Evolutionary conservation across 164 flowering plant genomes (phyloP).

Genomic region (Kalanchoe fedtschenkoi): DNA sequence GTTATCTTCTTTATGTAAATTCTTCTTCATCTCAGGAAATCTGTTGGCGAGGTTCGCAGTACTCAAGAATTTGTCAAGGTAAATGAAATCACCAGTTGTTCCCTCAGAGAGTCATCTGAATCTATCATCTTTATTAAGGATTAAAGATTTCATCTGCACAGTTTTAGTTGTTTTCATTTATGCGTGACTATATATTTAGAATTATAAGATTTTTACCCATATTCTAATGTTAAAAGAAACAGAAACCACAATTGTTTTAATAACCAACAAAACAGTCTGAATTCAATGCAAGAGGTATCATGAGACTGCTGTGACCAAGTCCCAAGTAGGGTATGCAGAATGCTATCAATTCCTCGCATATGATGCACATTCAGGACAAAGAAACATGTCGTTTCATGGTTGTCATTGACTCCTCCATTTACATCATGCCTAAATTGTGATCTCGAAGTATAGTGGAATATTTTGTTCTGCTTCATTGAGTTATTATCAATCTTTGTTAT

Average conservation of each 20-base stretch:
- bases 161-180: not conserved
- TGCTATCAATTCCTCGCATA: not conserved
- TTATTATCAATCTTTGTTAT: not conserved
- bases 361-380: no score
- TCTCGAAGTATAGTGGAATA: not conserved
- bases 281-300: not conserved
- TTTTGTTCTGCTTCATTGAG: not conserved
- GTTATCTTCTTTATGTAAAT: not conserved
- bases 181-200: not conserved
- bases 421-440: not conserved
- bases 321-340: not conserved
- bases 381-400: not conserved
- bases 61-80: not conserved
- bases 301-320: not conserved
- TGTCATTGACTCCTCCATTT: not conserved
- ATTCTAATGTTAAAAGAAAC: no score
- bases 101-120: not conserved
- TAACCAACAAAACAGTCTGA: not conserved
- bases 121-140: not conserved
- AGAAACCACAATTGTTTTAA: not conserved
- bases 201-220: no score
- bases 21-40: not conserved
- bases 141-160: no score
- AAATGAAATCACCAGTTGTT: not conserved
- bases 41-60: not conserved